Base-by-base conservation (phyloP, 306 rosid genomes). In the Lablab purpureus region DNA sequence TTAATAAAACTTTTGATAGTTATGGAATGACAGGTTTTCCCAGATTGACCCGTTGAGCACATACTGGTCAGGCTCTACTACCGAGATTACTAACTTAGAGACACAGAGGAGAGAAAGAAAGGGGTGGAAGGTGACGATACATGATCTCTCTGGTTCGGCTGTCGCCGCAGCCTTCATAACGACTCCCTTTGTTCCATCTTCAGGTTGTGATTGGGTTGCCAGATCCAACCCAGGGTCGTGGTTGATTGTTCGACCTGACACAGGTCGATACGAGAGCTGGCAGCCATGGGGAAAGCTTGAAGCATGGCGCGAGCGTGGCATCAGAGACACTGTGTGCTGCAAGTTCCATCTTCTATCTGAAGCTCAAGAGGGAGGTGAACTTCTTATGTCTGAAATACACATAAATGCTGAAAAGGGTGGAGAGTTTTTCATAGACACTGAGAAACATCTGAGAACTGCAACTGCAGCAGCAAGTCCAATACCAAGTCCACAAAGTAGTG, bases 91-190 rank as follows among this genome's bases (percentile, higher is more conserved):
- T 46, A 92, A 92, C 52, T 74, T 77, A 7, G 94, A 90, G 73
- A 56, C 67, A 0, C 91, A 81, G 84, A 87, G 96, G 76, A 76
- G 98, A 71, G 98, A 94, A 85, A 82, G 98, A 75, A 94, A 90
- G 80, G 98, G 97, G 66, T 94, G 98, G 98, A 94, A 94, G 96
- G 93, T 94, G 98, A 91, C 89, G 83, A 94, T 94, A 77, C 98
- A 94, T 79, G 98, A 94, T 83, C 97, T 94, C 62, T 94, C 96
- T 85, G 98, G 98, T 87, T 94, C 98, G 10, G 98, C 97, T 81
- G 97, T 91, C 77, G 98, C 98, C 70, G 97, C 97, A 73, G 96
- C 98, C 91, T 92, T 94, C 91, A 94, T 94, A 88, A 94, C 97
- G 69, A 94, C 98, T 85, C 98, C 98, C 50, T 94, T 94, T 87